These are phyloP conservation scores for Wickerhamomyces silvicola DNA, from an alignment of 805 yeast species.

Conservation along the genomic window DNA sequence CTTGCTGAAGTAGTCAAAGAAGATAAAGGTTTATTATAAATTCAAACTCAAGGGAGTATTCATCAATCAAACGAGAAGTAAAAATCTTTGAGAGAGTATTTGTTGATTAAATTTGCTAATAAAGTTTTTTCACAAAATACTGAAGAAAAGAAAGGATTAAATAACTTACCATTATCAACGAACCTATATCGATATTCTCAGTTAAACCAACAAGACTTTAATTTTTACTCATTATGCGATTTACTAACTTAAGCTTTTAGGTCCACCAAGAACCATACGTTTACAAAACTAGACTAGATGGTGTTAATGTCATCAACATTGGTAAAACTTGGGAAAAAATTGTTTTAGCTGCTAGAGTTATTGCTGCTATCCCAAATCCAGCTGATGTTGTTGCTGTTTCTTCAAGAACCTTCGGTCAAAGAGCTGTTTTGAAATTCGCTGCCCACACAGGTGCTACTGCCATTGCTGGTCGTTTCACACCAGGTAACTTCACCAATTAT, in stretches of 20 bases:
- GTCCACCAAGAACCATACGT: constrained; percentile 97
- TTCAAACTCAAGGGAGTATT: background rate
- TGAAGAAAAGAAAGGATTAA: too few relatives aligned
- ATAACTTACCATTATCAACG: too few relatives aligned
- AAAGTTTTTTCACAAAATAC: too few relatives aligned
- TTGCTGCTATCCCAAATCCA: constrained; percentile 98
- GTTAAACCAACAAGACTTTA: background rate
- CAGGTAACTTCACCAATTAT: constrained; percentile 99
- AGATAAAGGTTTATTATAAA: background rate
- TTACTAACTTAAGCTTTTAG: constrained; percentile 31
- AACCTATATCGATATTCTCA: background rate
- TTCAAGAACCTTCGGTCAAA: constrained; percentile 99
- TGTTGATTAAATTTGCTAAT: too few relatives aligned
- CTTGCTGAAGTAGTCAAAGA: constrained; percentile 1
- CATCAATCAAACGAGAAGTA: too few relatives aligned
- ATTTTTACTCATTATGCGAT: constrained; percentile 2
- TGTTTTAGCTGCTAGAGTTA: constrained; percentile 98
- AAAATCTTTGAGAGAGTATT: too few relatives aligned
- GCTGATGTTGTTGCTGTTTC: constrained; percentile 98
- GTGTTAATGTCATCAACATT: constrained; percentile 96
- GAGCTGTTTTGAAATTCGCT: constrained; percentile 99
- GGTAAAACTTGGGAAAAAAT: constrained; percentile 99
- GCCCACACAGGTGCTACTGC: constrained; percentile 99
- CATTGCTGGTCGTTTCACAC: constrained; percentile 99
- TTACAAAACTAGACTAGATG: constrained; percentile 98